Conservation (phyloP, 108 stramenopile species). For the Seminavis robusta region DNA sequence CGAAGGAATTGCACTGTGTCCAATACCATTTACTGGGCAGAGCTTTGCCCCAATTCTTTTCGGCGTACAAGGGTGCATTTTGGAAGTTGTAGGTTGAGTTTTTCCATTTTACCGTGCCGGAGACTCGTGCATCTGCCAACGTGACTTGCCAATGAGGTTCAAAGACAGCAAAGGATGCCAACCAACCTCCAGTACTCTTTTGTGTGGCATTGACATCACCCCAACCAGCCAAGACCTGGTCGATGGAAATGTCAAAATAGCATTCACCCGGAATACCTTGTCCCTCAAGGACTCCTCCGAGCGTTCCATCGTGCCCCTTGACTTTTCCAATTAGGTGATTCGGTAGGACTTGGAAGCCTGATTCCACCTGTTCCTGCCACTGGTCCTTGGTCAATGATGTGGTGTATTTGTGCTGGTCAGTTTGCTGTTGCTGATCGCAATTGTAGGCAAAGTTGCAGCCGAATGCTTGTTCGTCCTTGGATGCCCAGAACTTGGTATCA, state of each 20-base stretch:
- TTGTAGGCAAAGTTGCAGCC: constrained; percentile 73
- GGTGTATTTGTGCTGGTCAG: neutral
- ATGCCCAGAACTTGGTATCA: constrained; percentile 81
- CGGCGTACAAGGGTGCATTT: constrained; percentile 84
- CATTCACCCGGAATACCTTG: constrained; percentile 39
- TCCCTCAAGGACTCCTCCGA: constrained; percentile 53
- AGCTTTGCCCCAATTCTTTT: constrained; percentile 89
- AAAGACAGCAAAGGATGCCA: constrained; percentile 46
- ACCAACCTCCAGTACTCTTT: constrained; percentile 70
- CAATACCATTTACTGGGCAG: constrained; percentile 89
- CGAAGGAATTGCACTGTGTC: constrained; percentile 86
- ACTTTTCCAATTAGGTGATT: constrained; percentile 54
- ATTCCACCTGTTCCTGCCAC: constrained; percentile 46
- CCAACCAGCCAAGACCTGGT: constrained; percentile 60
- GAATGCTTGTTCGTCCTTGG: constrained; percentile 56
- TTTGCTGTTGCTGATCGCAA: constrained; percentile 2
- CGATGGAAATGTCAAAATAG: constrained; percentile 63
- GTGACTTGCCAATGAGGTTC: constrained; percentile 92
- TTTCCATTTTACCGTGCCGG: constrained; percentile 69
- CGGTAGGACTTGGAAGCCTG: constrained; percentile 79
- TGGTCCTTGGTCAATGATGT: constrained; percentile 43
- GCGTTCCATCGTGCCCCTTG: constrained; percentile 65
- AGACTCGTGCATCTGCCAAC: constrained; percentile 72
- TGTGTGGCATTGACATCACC: constrained; percentile 40
- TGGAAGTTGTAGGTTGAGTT: constrained; percentile 57